phyloP scores from a whole-genome alignment of 805 yeast species.

The Wickerhamomyces xylosicus region DNA sequence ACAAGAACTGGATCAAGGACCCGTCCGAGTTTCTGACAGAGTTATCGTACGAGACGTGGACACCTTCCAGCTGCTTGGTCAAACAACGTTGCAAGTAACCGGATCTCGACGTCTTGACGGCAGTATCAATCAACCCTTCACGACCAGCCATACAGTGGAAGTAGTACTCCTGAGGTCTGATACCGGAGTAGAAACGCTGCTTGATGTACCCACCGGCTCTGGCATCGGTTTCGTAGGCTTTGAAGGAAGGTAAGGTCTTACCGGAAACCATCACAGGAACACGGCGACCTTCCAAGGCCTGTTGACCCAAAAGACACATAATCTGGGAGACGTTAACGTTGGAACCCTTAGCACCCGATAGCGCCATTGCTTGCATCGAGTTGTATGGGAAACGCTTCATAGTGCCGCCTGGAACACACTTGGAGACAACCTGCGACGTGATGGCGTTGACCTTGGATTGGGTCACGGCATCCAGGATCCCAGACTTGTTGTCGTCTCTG shows the following conservation, averaged over 20 bases:
- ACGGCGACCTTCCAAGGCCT: slow-evolving; percentile 98
- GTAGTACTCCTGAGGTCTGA: slow-evolving; percentile 95
- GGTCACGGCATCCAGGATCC: slow-evolving; percentile 90
- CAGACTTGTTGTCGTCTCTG: slow-evolving; percentile 87
- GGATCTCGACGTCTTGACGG: slow-evolving; percentile 96
- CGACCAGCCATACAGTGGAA: slow-evolving; percentile 99
- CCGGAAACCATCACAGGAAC: slow-evolving; percentile 99
- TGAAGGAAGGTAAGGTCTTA: slow-evolving; percentile 92
- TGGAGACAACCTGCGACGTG: slow-evolving; percentile 88
- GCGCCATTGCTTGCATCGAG: slow-evolving; percentile 98
- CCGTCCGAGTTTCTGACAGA: slow-evolving; percentile 96
- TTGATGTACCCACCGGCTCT: slow-evolving; percentile 98
- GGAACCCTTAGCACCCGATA: slow-evolving; percentile 99
- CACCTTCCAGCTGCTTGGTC: slow-evolving; percentile 97
- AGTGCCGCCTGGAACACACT: slow-evolving; percentile 94
- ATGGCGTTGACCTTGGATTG: slow-evolving; percentile 87
- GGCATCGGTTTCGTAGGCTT: slow-evolving; percentile 93
- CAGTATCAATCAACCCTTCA: slow-evolving; percentile 99
- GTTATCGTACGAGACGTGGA: slow-evolving; percentile 87
- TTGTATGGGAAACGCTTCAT: slow-evolving; percentile 93
- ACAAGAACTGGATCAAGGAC: slow-evolving; percentile 82
- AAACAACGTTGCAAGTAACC: slow-evolving; percentile 98
- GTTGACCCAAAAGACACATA: slow-evolving; percentile 98
- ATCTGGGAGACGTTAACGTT: slow-evolving; percentile 97
- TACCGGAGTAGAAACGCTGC: slow-evolving; percentile 95